Percentiles rank a stretch among this genome's conserved stretches.
Conservation (phyloP, 495 filamentous ascomycete species). For the Sporormia fimetaria region DNA sequence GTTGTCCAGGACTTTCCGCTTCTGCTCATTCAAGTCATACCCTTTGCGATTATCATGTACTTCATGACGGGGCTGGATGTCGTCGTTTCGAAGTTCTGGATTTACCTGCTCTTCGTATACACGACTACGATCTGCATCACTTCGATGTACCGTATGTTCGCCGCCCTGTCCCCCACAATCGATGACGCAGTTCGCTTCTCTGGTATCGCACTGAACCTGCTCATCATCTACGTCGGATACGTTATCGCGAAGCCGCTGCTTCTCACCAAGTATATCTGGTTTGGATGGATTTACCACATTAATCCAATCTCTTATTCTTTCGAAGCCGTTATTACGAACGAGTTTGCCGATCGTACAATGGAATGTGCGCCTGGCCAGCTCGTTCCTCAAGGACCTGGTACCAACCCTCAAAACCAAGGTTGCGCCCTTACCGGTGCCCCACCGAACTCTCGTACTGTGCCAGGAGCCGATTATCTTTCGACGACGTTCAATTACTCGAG, state of each 20-base stretch:
- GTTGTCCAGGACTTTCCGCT: constrained; percentile 60
- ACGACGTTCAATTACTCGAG: constrained; percentile 44
- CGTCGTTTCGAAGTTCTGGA: constrained; percentile 58
- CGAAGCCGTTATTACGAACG: constrained; percentile 51
- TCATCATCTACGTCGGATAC: constrained; percentile 46
- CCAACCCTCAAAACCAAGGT: constrained; percentile 47
- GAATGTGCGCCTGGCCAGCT: constrained; percentile 40
- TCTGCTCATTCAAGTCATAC: constrained; percentile 48
- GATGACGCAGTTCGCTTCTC: constrained; percentile 63
- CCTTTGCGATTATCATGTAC: constrained; percentile 57
- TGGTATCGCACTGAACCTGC: constrained; percentile 54
- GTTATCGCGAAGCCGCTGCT: constrained; percentile 39
- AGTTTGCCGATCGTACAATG: constrained; percentile 41
- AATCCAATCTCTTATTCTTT: constrained; percentile 46
- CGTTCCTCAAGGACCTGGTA: constrained; percentile 39
- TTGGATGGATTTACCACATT: constrained; percentile 47
- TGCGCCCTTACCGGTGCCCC: constrained; percentile 48
- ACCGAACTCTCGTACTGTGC: constrained; percentile 41
- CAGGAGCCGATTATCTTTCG: constrained; percentile 43
- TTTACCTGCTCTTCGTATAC: constrained; percentile 62
- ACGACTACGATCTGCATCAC: constrained; percentile 56
- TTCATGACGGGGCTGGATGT: constrained; percentile 57
- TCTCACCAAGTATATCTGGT: constrained; percentile 40
- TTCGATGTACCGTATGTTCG: constrained; percentile 66
- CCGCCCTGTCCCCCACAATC: constrained; percentile 56